These are phyloP conservation scores for Alternaria hordeiaustralica DNA, from an alignment of 2,329 filamentous ascomycete genomes.

Conservation along the genomic window DNA sequence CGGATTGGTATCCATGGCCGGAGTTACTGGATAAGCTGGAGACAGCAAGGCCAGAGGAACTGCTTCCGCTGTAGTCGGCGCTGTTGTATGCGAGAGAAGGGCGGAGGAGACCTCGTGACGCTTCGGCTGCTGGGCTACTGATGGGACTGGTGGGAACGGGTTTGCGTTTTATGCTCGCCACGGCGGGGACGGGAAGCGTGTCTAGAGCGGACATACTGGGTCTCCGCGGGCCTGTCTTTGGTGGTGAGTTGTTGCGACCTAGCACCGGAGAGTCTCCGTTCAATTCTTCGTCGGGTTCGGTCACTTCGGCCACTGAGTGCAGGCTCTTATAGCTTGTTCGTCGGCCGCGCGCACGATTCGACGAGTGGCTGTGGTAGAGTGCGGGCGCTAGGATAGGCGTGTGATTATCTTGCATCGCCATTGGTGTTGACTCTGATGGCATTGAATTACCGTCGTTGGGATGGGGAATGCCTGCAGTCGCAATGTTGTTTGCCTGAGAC, in stretches of 20 bases:
- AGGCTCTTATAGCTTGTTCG: conserved; percentile 42
- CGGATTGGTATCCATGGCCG: conserved; percentile 5
- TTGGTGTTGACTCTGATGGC: conserved; percentile 7
- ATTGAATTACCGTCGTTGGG: neutral
- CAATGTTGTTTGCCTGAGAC: neutral
- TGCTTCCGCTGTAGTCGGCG: conserved; percentile 33
- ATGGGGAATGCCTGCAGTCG: neutral
- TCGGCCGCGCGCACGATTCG: conserved; percentile 41
- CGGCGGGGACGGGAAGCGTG: conserved; percentile 19
- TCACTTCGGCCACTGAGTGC: conserved; percentile 41
- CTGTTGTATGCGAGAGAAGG: conserved; percentile 22
- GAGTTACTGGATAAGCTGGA: conserved; percentile 15
- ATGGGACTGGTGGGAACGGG: conserved; percentile 25
- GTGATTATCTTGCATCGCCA: conserved; percentile 22
- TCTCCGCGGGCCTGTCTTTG: conserved; percentile 6
- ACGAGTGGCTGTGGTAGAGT: conserved; percentile 43
- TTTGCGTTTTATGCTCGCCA: conserved; percentile 36
- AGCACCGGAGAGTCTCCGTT: conserved; percentile 28
- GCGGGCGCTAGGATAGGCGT: conserved; percentile 34
- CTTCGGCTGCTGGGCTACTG: conserved; percentile 24
- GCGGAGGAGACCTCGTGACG: conserved; percentile 30
- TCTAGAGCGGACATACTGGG: conserved; percentile 16
- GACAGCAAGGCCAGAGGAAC: conserved; percentile 28
- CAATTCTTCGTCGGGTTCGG: conserved; percentile 36
- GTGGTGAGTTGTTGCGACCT: conserved; percentile 15